These are phyloP conservation scores for Septoria linicola DNA, from an alignment of 2,329 filamentous ascomycete genomes.

Conservation along the genomic window DNA sequence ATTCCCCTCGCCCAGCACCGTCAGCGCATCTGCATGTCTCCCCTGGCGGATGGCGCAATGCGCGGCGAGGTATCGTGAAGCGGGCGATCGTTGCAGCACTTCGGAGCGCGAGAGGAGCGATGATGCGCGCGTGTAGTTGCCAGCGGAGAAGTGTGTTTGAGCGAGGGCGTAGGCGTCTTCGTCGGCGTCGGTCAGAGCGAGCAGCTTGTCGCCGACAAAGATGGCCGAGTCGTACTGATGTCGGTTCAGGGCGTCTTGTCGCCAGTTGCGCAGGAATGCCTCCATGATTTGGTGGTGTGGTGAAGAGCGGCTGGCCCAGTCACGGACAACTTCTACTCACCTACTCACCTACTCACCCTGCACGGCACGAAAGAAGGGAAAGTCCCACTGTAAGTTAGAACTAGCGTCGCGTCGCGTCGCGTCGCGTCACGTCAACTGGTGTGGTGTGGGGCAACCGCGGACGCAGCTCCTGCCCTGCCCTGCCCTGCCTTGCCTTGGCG, in stretches of 20 bases:
- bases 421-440: too few relatives aligned
- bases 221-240: slow-evolving; percentile 96
- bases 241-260: slow-evolving; percentile 91
- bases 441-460: too few relatives aligned
- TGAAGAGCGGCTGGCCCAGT: too few relatives aligned
- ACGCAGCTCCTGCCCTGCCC: too few relatives aligned
- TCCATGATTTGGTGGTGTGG: too few relatives aligned
- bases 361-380: too few relatives aligned
- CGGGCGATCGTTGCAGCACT: slow-evolving; percentile 75
- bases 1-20: slow-evolving; percentile 85
- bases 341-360: too few relatives aligned
- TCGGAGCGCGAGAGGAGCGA: slow-evolving; percentile 81
- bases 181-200: slow-evolving; percentile 94
- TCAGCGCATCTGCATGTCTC: slow-evolving; percentile 83
- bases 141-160: slow-evolving; percentile 94
- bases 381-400: too few relatives aligned
- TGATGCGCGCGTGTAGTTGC: slow-evolving; percentile 90
- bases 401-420: too few relatives aligned
- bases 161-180: slow-evolving; percentile 96
- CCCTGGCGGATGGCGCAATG: slow-evolving; percentile 93
- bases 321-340: too few relatives aligned
- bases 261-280: slow-evolving; percentile 88
- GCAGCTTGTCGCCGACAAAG: slow-evolving; percentile 94
- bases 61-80: slow-evolving; percentile 87
- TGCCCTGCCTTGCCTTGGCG: too few relatives aligned